A percentile compares a stretch with the other conserved stretches of the same genome.
Conservation (phyloP, 176 grass and related monocot genomes). For the Alopecurus myosuroides region DNA sequence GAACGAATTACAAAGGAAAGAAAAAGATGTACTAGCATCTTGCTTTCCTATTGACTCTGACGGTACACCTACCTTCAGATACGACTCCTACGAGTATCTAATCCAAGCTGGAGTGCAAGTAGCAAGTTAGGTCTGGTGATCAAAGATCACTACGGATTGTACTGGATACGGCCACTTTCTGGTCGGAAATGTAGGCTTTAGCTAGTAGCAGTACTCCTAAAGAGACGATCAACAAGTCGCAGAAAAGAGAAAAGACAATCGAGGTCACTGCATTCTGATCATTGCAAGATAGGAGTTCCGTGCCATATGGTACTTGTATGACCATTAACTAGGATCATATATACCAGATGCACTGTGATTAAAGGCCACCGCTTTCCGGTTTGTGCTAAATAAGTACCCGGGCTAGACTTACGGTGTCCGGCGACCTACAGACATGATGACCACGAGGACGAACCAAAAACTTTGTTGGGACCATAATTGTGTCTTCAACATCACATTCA, state of each 20-base stretch:
- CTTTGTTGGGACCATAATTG: constrained; percentile 2
- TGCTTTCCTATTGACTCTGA: constrained; percentile 22
- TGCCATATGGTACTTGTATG: neutral
- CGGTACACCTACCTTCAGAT: constrained; percentile 24
- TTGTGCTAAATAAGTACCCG: neutral
- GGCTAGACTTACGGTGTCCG: neutral
- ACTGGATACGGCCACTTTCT: neutral
- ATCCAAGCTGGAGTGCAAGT: neutral
- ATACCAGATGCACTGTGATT: neutral
- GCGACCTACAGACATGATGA: neutral
- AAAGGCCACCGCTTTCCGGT: neutral
- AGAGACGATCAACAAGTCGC: neutral
- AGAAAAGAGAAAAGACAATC: too few species aligned
- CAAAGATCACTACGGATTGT: neutral
- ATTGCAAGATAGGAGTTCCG: neutral
- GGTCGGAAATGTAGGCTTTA: neutral
- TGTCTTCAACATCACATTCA: neutral
- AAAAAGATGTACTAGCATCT: neutral
- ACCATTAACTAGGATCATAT: neutral
- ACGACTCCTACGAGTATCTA: constrained; percentile 24
- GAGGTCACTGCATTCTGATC: neutral
- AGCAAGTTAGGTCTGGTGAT: neutral
- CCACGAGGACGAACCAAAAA: neutral
- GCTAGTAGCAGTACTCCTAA: neutral
- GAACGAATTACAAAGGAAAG: neutral